Conservation (phyloP, 2,329 filamentous ascomycete species). For the Claviceps monticola region DNA sequence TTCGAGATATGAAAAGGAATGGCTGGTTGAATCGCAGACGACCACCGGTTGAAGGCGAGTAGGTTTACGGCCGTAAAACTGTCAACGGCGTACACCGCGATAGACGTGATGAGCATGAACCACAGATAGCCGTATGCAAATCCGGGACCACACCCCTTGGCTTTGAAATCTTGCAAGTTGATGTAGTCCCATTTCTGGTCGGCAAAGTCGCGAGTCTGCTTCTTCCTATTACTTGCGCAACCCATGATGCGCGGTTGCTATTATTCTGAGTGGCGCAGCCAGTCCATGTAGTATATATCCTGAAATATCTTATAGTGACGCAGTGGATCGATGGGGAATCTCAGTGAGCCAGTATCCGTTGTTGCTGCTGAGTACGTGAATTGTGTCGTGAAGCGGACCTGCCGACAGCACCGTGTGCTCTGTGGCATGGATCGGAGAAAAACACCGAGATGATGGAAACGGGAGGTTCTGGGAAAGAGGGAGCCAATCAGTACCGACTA, state of each 20-base stretch:
- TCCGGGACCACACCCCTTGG: slow-evolving; percentile 59
- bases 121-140: slow-evolving; percentile 79
- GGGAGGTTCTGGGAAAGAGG: not conserved
- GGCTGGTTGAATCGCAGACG: slow-evolving; percentile 64
- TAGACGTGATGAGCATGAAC: slow-evolving; percentile 62
- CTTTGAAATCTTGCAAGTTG: slow-evolving; percentile 63
- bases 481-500: not conserved
- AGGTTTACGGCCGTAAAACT: slow-evolving; percentile 89
- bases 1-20: slow-evolving; percentile 69
- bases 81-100: slow-evolving; percentile 80
- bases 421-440: slow-evolving; percentile 22
- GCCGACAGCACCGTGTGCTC: slow-evolving; percentile 31
- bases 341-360: not conserved
- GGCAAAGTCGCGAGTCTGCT: slow-evolving; percentile 51
- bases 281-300: not conserved
- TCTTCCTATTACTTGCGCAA: slow-evolving; percentile 47
- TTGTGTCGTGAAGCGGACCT: slow-evolving; percentile 17
- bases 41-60: slow-evolving; percentile 79
- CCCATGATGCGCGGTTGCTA: slow-evolving; percentile 37
- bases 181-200: slow-evolving; percentile 96
- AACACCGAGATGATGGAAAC: not conserved
- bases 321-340: not conserved
- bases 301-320: not conserved
- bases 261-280: not conserved
- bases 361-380: not conserved